Evolutionary conservation across 177 flowering plant species (phyloP).

Genomic region (Vitis hybrid): DNA sequence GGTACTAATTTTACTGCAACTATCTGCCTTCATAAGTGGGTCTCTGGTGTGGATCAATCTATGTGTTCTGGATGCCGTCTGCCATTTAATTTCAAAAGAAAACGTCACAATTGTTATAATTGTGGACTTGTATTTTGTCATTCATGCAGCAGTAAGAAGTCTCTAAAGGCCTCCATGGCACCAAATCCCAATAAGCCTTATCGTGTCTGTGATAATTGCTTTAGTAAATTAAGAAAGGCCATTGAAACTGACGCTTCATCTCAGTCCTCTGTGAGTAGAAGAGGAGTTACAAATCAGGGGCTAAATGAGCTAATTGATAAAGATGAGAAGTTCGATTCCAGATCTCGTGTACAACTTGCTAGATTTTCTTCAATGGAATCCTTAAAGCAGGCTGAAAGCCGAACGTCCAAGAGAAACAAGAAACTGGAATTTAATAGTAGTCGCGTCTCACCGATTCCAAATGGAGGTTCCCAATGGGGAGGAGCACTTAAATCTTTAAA

Average conservation of each 20-base stretch:
- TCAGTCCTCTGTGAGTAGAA: slow-evolving; percentile 62
- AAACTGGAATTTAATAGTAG: slow-evolving; percentile 84
- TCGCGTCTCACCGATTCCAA: slow-evolving; percentile 87
- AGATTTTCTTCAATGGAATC: slow-evolving; percentile 81
- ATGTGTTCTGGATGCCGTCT: slow-evolving; percentile 97
- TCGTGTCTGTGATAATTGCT: slow-evolving; percentile 94
- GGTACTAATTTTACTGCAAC: slow-evolving; percentile 90
- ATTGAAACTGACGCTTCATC: slow-evolving; percentile 66
- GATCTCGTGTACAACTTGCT: slow-evolving; percentile 60
- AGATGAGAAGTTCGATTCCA: slow-evolving; percentile 66
- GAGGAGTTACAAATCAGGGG: slow-evolving; percentile 64
- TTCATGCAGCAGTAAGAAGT: slow-evolving; percentile 95
- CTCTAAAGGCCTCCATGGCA: slow-evolving; percentile 94
- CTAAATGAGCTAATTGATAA: slow-evolving; percentile 56
- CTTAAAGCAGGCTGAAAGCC: slow-evolving; percentile 59
- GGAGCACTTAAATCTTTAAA: slow-evolving; percentile 81
- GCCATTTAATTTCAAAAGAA: slow-evolving; percentile 95
- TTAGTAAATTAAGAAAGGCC: slow-evolving; percentile 66
- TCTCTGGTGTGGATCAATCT: slow-evolving; percentile 92
- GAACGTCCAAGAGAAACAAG: slow-evolving; percentile 72
- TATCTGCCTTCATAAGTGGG: slow-evolving; percentile 95
- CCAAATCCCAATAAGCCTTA: slow-evolving; percentile 94
- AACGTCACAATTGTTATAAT: slow-evolving; percentile 95
- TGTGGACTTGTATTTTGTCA: slow-evolving; percentile 98
- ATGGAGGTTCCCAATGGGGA: slow-evolving; percentile 82